These are phyloP conservation scores for Xylariales sp. DNA, from an alignment of 2,329 filamentous ascomycete species.

Conservation along the genomic window DNA sequence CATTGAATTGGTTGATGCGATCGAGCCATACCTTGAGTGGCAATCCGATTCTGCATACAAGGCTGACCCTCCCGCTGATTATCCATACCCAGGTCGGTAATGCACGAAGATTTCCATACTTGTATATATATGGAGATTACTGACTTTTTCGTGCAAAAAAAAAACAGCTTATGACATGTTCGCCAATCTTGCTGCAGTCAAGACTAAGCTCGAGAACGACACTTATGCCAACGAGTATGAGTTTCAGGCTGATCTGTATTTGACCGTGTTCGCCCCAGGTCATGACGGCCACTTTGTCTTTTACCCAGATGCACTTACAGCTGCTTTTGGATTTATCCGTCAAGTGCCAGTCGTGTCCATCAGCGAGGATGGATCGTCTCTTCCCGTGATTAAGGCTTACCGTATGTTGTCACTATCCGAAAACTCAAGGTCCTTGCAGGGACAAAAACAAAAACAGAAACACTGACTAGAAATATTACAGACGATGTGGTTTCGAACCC, in stretches of 20 bases:
- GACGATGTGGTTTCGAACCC: not conserved
- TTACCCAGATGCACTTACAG: slow-evolving; percentile 48
- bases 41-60: slow-evolving; percentile 44
- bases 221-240: slow-evolving; percentile 49
- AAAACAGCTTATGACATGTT: too few relatives aligned
- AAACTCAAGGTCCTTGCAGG: too few relatives aligned
- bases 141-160: too few relatives aligned
- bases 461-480: too few relatives aligned
- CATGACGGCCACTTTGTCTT: slow-evolving; percentile 64
- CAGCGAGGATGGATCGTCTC: slow-evolving; percentile 11
- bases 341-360: slow-evolving; percentile 51
- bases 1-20: slow-evolving; percentile 28
- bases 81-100: slow-evolving; percentile 47
- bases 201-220: too few relatives aligned
- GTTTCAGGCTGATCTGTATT: slow-evolving; percentile 50
- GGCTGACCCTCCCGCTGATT: slow-evolving; percentile 46
- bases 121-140: slow-evolving; percentile 36
- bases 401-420: not conserved
- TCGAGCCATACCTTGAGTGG: slow-evolving; percentile 39
- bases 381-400: not conserved
- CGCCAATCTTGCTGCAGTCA: too few relatives aligned
- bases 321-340: slow-evolving; percentile 48
- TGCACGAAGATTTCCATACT: slow-evolving; percentile 36
- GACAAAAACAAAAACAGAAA: too few relatives aligned
- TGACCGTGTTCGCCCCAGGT: slow-evolving; percentile 45